phyloP scores from a whole-genome alignment of 495 filamentous ascomycete species.

The Bombardia bombarda region DNA sequence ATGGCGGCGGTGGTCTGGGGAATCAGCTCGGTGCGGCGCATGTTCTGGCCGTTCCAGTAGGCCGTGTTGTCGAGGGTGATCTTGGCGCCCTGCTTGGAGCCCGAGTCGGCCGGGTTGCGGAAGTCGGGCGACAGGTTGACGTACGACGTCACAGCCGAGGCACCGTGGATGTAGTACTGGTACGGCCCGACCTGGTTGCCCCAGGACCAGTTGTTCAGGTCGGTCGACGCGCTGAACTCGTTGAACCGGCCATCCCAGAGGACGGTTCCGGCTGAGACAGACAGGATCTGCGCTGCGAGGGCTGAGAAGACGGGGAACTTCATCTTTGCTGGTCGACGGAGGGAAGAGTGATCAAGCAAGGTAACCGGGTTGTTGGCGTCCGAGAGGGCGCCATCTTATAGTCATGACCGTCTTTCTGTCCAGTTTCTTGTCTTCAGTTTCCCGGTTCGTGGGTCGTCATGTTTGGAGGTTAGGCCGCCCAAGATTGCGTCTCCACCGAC shows the following conservation, averaged over 20 bases:
- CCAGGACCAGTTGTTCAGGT: conserved; percentile 58
- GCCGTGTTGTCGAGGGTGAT: conserved; percentile 59
- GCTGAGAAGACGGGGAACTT: conserved; percentile 18
- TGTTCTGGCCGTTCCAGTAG: conserved; percentile 51
- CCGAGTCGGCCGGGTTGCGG: conserved; percentile 62
- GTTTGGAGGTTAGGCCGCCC: too few species aligned
- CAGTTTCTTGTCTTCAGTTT: neutral
- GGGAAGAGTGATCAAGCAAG: neutral
- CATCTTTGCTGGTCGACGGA: conserved; percentile 10
- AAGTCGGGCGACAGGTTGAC: conserved; percentile 45
- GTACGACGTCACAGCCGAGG: conserved; percentile 44
- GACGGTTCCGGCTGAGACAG: conserved; percentile 32
- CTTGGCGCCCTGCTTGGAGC: conserved; percentile 56
- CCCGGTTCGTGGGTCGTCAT: neutral
- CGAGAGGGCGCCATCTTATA: neutral
- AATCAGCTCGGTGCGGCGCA: conserved; percentile 55
- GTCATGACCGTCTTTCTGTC: neutral
- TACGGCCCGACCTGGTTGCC: conserved; percentile 57
- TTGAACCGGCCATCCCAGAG: conserved; percentile 59
- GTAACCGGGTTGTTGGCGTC: neutral
- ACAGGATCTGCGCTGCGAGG: conserved; percentile 13
- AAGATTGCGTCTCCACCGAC: neutral
- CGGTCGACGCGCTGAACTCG: conserved; percentile 40
- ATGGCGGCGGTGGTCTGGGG: conserved; percentile 59
- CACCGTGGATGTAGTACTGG: conserved; percentile 69